Conservation (phyloP, 2,329 filamentous ascomycete species). For the Monilinia vaccinii-corymbosi region DNA sequence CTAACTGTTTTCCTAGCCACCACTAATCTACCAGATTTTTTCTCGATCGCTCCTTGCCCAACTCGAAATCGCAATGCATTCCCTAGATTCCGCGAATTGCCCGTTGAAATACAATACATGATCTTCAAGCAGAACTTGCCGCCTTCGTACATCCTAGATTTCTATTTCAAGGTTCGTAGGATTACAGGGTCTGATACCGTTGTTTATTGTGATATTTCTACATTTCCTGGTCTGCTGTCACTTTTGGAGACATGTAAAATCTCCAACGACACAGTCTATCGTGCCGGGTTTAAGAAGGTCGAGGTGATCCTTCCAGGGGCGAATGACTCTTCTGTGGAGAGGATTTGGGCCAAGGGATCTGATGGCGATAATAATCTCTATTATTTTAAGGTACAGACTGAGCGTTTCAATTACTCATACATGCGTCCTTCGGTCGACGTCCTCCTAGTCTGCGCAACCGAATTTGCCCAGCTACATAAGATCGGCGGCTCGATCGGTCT, state of each 20-base stretch:
- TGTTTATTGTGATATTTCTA: not conserved
- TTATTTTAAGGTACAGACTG: not conserved
- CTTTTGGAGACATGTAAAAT: not conserved
- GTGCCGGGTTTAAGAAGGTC: not conserved
- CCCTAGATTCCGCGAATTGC: not conserved
- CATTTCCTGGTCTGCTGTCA: not conserved
- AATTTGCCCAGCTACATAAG: not conserved
- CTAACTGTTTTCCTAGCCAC: no score
- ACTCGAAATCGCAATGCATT: not conserved
- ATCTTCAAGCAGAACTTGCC: not conserved
- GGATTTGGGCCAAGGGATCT: not conserved
- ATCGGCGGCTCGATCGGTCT: not conserved
- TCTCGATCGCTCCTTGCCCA: no score
- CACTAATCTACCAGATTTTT: no score
- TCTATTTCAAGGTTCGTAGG: not conserved
- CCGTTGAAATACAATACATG: not conserved
- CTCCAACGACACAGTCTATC: not conserved
- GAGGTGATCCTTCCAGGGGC: not conserved
- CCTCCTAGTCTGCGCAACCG: not conserved
- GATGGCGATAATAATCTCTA: not conserved
- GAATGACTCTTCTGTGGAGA: accelerated
- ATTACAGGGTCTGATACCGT: no score
- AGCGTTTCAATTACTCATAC: not conserved
- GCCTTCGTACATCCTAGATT: not conserved
- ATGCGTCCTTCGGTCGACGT: not conserved